Conservation (phyloP, 805 yeast genomes). For the Komagataella populi region DNA sequence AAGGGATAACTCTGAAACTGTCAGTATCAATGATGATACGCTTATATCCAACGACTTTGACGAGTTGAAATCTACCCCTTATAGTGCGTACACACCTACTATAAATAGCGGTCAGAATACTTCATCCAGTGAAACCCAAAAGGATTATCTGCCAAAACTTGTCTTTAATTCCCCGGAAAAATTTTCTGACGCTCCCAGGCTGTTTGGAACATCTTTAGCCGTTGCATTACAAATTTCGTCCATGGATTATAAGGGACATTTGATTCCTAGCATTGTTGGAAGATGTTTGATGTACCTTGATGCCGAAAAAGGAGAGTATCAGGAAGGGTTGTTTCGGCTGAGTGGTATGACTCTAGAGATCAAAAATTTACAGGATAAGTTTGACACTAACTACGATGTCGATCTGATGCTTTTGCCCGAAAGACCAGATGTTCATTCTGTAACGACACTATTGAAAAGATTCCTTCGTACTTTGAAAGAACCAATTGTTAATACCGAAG, state of each 20-base stretch:
- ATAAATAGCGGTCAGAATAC: conserved; percentile 1
- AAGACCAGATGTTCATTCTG: conserved; percentile 60
- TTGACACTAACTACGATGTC: conserved; percentile 55
- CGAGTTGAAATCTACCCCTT: conserved; percentile 1
- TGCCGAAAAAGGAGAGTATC: conserved; percentile 57
- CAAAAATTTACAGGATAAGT: conserved; percentile 50
- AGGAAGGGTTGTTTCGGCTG: conserved; percentile 83
- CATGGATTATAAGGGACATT: conserved; percentile 25
- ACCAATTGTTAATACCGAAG: conserved; percentile 36
- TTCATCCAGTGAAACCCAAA: conserved; percentile 1
- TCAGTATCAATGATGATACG: not conserved
- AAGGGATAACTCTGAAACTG: not conserved
- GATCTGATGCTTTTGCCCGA: conserved; percentile 37
- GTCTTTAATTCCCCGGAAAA: conserved; percentile 16
- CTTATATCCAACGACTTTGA: not conserved
- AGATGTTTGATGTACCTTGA: conserved; percentile 61
- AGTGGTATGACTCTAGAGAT: conserved; percentile 81
- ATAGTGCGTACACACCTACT: not conserved
- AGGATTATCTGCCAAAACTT: conserved; percentile 9
- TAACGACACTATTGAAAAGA: conserved; percentile 68
- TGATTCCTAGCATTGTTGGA: conserved; percentile 64
- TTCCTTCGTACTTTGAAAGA: conserved; percentile 66
- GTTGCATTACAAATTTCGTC: conserved; percentile 40
- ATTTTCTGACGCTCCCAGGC: conserved; percentile 3
- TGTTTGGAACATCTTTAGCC: conserved; percentile 56